These are phyloP conservation scores for Pseudozyma sp. DNA, from an alignment of 1,284 basidiomycete species.

Conservation along the genomic window DNA sequence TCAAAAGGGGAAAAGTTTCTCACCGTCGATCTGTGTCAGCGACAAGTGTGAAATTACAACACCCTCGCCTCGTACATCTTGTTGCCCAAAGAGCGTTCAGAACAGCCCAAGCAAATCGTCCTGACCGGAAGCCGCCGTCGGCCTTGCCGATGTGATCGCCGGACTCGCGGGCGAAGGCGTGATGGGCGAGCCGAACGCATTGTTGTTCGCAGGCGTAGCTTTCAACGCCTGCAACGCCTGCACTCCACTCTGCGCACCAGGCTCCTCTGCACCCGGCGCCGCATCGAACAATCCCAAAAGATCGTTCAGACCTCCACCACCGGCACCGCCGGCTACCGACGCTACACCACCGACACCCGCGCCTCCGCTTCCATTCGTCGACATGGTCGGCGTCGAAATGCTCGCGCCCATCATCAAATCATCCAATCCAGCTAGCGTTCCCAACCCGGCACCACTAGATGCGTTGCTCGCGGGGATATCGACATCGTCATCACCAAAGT, in stretches of 20 bases:
- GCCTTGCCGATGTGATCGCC: conserved; percentile 5
- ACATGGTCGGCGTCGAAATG: conserved; percentile 16
- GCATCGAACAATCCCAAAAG: conserved; percentile 61
- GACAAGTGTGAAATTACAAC: too few relatives aligned
- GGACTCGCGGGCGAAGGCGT: conserved; percentile 3
- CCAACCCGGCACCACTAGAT: conserved; percentile 14
- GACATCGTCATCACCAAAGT: conserved; percentile 66
- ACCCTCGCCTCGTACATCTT: background rate
- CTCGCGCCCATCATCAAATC: conserved; percentile 51
- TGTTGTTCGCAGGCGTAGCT: conserved; percentile 4
- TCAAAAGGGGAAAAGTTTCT: background rate
- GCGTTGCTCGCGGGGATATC: conserved; percentile 8
- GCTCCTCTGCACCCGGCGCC: conserved; percentile 54
- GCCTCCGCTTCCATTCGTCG: conserved; percentile 4
- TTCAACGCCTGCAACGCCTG: conserved; percentile 52
- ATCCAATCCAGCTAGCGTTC: conserved; percentile 58
- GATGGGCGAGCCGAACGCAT: conserved; percentile 20
- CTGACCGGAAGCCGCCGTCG: conserved; percentile 17
- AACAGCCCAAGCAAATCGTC: conserved; percentile 54
- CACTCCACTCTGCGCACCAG: conserved; percentile 52
- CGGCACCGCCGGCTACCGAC: conserved; percentile 4
- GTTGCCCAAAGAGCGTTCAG: conserved; percentile 7
- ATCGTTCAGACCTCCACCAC: conserved; percentile 50
- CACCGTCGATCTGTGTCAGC: too few relatives aligned
- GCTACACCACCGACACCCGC: conserved; percentile 1